A percentile compares a stretch with the other conserved stretches of the same genome.
Conservation (phyloP, 441 rosid species). For the Brassica hybrid region DNA sequence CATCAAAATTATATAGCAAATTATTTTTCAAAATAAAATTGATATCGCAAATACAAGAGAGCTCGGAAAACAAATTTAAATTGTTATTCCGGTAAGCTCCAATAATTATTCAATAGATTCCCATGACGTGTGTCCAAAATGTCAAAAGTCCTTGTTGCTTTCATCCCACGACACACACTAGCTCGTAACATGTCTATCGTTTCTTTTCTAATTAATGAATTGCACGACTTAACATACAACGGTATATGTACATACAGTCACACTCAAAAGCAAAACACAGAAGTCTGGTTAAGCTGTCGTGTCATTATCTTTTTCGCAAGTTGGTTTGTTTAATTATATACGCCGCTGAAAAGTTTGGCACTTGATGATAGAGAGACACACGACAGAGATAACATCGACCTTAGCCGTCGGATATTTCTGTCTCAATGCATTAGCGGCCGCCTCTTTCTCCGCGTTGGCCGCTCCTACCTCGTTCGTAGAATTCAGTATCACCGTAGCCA, state of each 20-base stretch:
- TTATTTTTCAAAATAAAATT: neutral
- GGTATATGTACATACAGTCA: slow-evolving; percentile 5
- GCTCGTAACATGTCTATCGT: slow-evolving; percentile 4
- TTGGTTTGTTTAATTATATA: slow-evolving; percentile 12
- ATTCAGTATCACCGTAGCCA: slow-evolving; percentile 47
- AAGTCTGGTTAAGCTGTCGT: slow-evolving; percentile 30
- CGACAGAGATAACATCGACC: slow-evolving; percentile 71
- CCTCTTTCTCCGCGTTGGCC: slow-evolving; percentile 67
- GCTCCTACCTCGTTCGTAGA: slow-evolving; percentile 54
- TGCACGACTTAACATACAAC: slow-evolving; percentile 10
- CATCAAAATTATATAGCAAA: slow-evolving; percentile 14
- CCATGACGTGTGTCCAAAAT: slow-evolving; percentile 30
- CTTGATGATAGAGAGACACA: slow-evolving; percentile 63
- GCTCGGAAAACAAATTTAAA: slow-evolving; percentile 8
- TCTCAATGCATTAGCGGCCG: slow-evolving; percentile 67
- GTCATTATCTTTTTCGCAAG: slow-evolving; percentile 12
- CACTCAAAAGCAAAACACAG: slow-evolving; percentile 14
- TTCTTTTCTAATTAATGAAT: neutral
- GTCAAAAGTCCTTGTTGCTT: slow-evolving; percentile 29
- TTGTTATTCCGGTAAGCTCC: neutral
- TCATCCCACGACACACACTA: slow-evolving; percentile 31
- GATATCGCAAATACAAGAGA: too few relatives aligned
- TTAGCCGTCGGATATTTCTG: slow-evolving; percentile 60
- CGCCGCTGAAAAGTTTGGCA: slow-evolving; percentile 8
- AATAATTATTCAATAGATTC: slow-evolving; percentile 4